Conservation (phyloP, 2,329 filamentous ascomycete species). For the Plenodomus biglobosus region DNA sequence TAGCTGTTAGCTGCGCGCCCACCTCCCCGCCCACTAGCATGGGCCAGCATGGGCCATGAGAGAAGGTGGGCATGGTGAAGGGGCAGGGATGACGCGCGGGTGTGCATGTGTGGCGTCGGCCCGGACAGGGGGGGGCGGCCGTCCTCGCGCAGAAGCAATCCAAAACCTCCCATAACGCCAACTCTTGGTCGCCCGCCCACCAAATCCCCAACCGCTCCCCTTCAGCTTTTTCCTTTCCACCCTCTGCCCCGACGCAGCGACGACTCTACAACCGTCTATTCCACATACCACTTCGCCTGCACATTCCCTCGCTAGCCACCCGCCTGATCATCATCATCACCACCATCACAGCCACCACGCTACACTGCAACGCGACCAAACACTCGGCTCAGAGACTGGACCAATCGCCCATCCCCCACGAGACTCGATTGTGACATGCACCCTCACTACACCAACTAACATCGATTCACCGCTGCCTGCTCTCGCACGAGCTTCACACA, state of each 20-base stretch:
- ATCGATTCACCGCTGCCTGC: too few relatives aligned
- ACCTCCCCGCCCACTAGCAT: background rate
- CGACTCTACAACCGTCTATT: too few relatives aligned
- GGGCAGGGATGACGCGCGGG: background rate
- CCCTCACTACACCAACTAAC: too few relatives aligned
- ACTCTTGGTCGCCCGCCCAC: background rate
- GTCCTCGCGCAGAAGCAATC: background rate
- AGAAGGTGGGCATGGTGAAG: background rate
- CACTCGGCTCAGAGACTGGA: background rate
- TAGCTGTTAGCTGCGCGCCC: too few relatives aligned
- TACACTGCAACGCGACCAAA: background rate
- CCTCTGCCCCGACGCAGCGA: background rate
- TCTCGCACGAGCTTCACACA: constrained; percentile 5
- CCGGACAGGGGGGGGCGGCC: too few relatives aligned
- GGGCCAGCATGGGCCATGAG: too few relatives aligned
- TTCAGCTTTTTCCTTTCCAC: background rate
- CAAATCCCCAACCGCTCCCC: background rate
- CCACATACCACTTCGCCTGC: background rate
- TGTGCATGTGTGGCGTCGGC: background rate
- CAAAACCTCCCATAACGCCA: background rate
- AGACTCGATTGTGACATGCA: background rate
- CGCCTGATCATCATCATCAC: too few relatives aligned
- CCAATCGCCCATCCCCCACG: background rate
- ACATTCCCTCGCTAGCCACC: background rate
- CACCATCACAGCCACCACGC: too few relatives aligned